Conservation (phyloP, 306 rosid species). For the Sechiopsis laciniata region DNA sequence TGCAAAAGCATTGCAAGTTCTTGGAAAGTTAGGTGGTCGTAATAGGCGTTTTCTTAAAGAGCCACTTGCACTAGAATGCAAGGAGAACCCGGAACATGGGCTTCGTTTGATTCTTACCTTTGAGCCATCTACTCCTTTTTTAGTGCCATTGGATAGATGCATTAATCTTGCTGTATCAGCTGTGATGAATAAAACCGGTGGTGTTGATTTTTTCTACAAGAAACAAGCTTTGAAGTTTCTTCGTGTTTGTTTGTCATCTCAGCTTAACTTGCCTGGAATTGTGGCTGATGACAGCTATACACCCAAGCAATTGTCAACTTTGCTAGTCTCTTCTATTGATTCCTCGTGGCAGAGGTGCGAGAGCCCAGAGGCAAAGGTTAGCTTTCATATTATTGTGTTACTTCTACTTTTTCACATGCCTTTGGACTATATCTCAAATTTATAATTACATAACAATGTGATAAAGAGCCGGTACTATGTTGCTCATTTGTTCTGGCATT, state of each 20-base stretch:
- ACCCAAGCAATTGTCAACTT: constrained; percentile 60
- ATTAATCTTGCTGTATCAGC: constrained; percentile 94
- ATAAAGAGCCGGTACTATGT: neutral
- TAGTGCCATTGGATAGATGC: constrained; percentile 98
- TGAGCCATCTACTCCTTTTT: constrained; percentile 96
- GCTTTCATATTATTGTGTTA: constrained; percentile 15
- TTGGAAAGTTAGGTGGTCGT: constrained; percentile 96
- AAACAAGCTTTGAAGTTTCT: constrained; percentile 87
- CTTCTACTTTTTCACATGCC: neutral
- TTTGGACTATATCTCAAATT: neutral
- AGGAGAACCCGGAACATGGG: constrained; percentile 97
- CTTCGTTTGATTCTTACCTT: constrained; percentile 91
- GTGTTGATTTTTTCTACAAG: constrained; percentile 73
- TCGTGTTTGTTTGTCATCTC: constrained; percentile 85
- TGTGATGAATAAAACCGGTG: constrained; percentile 60
- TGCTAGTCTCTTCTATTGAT: constrained; percentile 65
- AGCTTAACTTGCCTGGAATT: constrained; percentile 90
- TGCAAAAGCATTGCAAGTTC: constrained; percentile 95
- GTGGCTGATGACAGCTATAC: constrained; percentile 69
- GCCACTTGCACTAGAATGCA: constrained; percentile 91
- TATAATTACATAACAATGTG: constrained; percentile 1
- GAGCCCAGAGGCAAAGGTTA: constrained; percentile 70
- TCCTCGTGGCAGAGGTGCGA: constrained; percentile 70
- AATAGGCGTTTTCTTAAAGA: constrained; percentile 96
- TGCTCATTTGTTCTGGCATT: constrained; percentile 11